A percentile compares a stretch with the other conserved stretches of the same genome.
phyloP scores from a whole-genome alignment of 331 rosid species.

The Quercus tomentella region DNA sequence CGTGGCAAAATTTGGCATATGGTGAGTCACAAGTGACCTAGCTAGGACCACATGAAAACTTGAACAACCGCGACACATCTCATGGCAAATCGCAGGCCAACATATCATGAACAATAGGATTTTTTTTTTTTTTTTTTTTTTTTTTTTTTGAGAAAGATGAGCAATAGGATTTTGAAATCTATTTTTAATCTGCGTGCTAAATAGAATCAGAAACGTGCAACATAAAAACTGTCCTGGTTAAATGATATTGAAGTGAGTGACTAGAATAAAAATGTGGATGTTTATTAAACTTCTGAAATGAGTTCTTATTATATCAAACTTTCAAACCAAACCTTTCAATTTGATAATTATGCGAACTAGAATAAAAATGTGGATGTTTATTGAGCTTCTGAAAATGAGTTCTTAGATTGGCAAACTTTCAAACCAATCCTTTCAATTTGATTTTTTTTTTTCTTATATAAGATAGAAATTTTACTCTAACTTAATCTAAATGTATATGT shows the following conservation, averaged over 20 bases:
- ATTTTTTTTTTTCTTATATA: no score
- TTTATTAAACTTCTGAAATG: not conserved
- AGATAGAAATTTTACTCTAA: no score
- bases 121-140: not conserved
- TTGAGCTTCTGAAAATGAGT: not conserved
- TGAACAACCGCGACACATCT: no score
- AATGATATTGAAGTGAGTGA: not conserved
- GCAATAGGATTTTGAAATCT: not conserved
- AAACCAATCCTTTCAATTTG: no score
- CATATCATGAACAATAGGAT: not conserved
- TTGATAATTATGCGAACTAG: not conserved
- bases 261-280: not conserved
- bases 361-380: not conserved
- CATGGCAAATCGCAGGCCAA: not conserved
- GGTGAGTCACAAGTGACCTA: no score
- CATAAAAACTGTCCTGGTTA: not conserved
- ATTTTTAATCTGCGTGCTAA: not conserved
- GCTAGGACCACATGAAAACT: no score
- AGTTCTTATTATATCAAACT: not conserved
- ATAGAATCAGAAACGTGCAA: not conserved
- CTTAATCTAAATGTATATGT: accelerated
- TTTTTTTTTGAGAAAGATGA: no score
- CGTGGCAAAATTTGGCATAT: no score
- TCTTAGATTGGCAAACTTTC: not conserved
- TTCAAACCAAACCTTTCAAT: no score